Percentiles rank a stretch among this genome's conserved stretches.
Evolutionary conservation across 495 filamentous ascomycete species (phyloP).

Genomic region (Amphirosellinia nigrospora): DNA sequence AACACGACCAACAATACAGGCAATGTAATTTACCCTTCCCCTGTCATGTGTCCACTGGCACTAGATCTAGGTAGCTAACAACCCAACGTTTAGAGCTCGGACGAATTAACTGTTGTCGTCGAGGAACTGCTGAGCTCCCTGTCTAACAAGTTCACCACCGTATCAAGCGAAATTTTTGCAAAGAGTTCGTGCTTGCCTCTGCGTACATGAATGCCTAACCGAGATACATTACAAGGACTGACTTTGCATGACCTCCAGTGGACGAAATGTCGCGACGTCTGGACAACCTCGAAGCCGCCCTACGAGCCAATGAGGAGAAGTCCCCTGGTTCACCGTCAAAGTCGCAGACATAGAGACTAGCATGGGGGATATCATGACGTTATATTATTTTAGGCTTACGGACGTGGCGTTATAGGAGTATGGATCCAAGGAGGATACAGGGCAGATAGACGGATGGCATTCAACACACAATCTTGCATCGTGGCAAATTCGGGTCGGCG

Average conservation of each 20-base stretch:
- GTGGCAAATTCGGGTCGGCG: slow-evolving; percentile 7
- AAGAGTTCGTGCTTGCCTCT: slow-evolving; percentile 69
- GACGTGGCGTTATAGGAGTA: slow-evolving; percentile 37
- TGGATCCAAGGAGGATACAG: neutral
- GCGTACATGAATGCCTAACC: neutral
- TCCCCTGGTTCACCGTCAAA: slow-evolving; percentile 36
- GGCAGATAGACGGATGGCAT: slow-evolving; percentile 2
- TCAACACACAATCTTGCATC: slow-evolving; percentile 2
- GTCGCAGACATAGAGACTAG: slow-evolving; percentile 19
- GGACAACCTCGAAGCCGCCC: slow-evolving; percentile 82
- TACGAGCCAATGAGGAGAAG: slow-evolving; percentile 60
- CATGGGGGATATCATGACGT: neutral
- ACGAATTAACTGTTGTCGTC: slow-evolving; percentile 73
- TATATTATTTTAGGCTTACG: slow-evolving; percentile 4
- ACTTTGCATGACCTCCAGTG: slow-evolving; percentile 59
- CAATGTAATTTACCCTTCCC: slow-evolving; percentile 37
- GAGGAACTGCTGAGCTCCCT: slow-evolving; percentile 86
- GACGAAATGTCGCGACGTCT: slow-evolving; percentile 93
- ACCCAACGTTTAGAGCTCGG: slow-evolving; percentile 37
- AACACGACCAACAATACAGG: slow-evolving; percentile 32
- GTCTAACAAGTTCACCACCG: slow-evolving; percentile 79
- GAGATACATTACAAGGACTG: slow-evolving; percentile 4
- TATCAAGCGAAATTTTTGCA: slow-evolving; percentile 83
- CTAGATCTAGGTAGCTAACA: neutral
- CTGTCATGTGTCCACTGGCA: slow-evolving; percentile 8